These are phyloP conservation scores for Daldinia sp. DNA, from an alignment of 2,329 filamentous ascomycete species.

Conservation along the genomic window DNA sequence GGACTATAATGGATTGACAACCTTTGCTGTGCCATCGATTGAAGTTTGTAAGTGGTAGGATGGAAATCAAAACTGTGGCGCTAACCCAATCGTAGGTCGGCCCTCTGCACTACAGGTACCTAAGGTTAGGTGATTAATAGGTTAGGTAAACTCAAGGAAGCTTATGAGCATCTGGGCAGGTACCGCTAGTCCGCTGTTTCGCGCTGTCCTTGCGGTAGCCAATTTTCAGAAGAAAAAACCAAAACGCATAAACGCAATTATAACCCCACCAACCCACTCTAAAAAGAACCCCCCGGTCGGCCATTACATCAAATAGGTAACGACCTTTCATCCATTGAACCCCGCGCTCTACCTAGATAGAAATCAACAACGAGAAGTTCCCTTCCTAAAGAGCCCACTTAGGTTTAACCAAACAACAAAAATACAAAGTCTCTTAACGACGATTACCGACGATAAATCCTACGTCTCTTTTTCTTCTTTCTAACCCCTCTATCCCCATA, in stretches of 20 bases:
- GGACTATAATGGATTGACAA: too few relatives aligned
- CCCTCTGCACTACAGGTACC: not conserved
- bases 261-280: slow-evolving; percentile 31
- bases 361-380: not conserved
- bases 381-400: too few relatives aligned
- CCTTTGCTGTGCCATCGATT: too few relatives aligned
- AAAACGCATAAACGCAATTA: slow-evolving; percentile 16
- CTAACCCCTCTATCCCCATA: not conserved
- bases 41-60: not conserved
- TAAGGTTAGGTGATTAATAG: not conserved
- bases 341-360: slow-evolving; percentile 30
- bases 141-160: not conserved
- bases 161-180: too few relatives aligned
- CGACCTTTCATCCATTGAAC: slow-evolving; percentile 15
- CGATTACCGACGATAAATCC: slow-evolving; percentile 27
- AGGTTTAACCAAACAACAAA: slow-evolving; percentile 8
- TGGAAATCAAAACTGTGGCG: not conserved
- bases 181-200: not conserved
- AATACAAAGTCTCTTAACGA: not conserved
- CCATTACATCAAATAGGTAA: not conserved
- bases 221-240: not conserved
- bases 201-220: slow-evolving; percentile 11
- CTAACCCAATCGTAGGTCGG: not conserved
- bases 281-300: not conserved
- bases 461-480: not conserved